Percentiles rank a stretch among this genome's conserved stretches.
phyloP scores from a whole-genome alignment of 169 alveolate genomes.

The Theileria luwenshuni region DNA sequence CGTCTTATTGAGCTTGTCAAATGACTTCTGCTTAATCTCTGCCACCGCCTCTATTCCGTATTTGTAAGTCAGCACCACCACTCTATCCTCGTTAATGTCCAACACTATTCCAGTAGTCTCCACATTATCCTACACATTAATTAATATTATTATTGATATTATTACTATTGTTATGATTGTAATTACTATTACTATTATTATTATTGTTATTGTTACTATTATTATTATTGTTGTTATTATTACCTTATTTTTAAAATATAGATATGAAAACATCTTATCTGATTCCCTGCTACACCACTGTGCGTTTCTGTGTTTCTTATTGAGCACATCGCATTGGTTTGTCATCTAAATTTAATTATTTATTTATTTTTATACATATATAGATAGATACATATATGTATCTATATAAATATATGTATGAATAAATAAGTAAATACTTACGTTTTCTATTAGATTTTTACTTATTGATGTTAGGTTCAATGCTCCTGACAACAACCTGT shows the following conservation, averaged over 20 bases:
- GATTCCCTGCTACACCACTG: constrained; percentile 92
- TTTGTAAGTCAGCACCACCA: constrained; percentile 47
- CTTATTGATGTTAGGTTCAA: constrained; percentile 68
- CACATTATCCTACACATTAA: constrained; percentile 47
- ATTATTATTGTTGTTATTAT: neutral
- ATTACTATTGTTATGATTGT: neutral
- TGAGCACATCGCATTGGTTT: constrained; percentile 88
- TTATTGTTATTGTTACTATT: neutral
- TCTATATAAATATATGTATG: neutral
- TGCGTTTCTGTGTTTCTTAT: constrained; percentile 90
- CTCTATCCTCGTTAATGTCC: constrained; percentile 76
- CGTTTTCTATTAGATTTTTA: constrained; percentile 51
- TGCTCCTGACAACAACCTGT: constrained; percentile 86
- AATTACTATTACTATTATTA: neutral
- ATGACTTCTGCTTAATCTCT: constrained; percentile 56
- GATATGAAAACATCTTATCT: constrained; percentile 85
- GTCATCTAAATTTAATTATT: constrained; percentile 75
- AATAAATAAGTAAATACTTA: constrained; percentile 10
- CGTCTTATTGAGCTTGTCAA: constrained; percentile 46
- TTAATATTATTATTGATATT: neutral
- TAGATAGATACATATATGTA: neutral
- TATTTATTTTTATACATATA: neutral
- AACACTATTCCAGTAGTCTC: constrained; percentile 67
- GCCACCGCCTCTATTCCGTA: constrained; percentile 55
- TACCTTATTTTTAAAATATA: constrained; percentile 83